phyloP scores from a whole-genome alignment of 2,329 filamentous ascomycete species.

The Botryosphaeria dothidea region DNA sequence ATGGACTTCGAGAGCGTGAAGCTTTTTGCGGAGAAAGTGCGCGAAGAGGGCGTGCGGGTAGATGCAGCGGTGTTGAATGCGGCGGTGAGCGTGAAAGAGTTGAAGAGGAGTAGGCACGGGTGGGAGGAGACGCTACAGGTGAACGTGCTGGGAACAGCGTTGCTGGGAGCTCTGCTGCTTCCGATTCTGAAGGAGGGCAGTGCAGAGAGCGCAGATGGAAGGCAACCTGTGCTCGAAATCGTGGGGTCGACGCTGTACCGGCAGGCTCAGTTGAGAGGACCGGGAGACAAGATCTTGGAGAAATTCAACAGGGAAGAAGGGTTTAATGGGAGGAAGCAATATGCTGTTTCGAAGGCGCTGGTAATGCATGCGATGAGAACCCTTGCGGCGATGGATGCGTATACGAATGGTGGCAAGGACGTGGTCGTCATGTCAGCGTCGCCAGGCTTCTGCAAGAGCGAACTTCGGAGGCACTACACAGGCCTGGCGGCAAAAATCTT shows the following conservation, averaged over 20 bases:
- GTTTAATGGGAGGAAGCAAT: slow-evolving; percentile 4
- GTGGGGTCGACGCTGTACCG: slow-evolving; percentile 21
- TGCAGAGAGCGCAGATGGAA: background rate
- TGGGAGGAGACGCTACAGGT: slow-evolving; percentile 40
- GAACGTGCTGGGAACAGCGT: slow-evolving; percentile 42
- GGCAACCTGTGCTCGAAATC: slow-evolving; percentile 19
- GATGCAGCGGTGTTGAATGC: slow-evolving; percentile 44
- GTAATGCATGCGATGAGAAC: slow-evolving; percentile 1
- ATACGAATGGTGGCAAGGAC: background rate
- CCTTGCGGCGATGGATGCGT: slow-evolving; percentile 1
- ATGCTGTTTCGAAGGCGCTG: background rate
- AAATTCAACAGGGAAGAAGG: background rate
- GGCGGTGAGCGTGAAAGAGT: slow-evolving; percentile 31
- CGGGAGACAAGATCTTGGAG: background rate
- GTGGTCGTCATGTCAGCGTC: slow-evolving; percentile 22
- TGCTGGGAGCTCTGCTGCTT: slow-evolving; percentile 35
- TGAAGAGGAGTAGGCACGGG: slow-evolving; percentile 18
- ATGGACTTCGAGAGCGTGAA: slow-evolving; percentile 40
- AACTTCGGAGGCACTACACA: slow-evolving; percentile 19
- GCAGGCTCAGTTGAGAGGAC: background rate
- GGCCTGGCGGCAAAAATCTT: slow-evolving; percentile 27
- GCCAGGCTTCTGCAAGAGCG: slow-evolving; percentile 24
- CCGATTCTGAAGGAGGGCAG: slow-evolving; percentile 27
- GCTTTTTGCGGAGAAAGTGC: slow-evolving; percentile 32
- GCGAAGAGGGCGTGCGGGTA: slow-evolving; percentile 28